Conservation (phyloP, 2,329 filamentous ascomycete species). For the Colletotrichum musicola region DNA sequence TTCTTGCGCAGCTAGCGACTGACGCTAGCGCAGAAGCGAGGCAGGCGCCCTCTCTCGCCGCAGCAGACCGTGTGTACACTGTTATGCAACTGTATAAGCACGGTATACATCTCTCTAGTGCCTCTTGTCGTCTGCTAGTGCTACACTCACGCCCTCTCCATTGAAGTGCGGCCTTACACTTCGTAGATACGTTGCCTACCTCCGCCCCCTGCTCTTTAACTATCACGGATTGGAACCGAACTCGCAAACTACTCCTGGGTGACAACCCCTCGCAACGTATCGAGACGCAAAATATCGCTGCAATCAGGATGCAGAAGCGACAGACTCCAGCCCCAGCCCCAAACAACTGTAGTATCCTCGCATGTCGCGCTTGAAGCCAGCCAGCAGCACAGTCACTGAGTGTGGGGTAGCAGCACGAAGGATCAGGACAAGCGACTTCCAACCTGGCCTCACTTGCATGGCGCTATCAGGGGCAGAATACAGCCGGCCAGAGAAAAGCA, state of each 20-base stretch:
- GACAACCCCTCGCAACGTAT: slow-evolving; percentile 5
- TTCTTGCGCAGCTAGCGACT: slow-evolving; percentile 15
- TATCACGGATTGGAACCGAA: slow-evolving; percentile 13
- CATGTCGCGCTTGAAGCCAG: slow-evolving; percentile 7
- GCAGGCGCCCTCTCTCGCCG: slow-evolving; percentile 9
- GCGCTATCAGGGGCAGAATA: neutral
- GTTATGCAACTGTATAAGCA: rapidly evolving
- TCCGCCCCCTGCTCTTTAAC: slow-evolving; percentile 14
- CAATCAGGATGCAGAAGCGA: too few relatives aligned
- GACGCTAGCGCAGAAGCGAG: slow-evolving; percentile 33
- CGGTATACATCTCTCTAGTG: neutral
- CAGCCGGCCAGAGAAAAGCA: neutral
- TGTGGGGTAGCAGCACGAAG: slow-evolving; percentile 29
- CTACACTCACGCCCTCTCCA: slow-evolving; percentile 28
- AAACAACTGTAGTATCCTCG: neutral
- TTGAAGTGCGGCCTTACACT: too few relatives aligned
- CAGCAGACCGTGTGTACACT: too few relatives aligned
- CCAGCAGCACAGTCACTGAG: neutral
- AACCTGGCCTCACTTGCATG: slow-evolving; percentile 21
- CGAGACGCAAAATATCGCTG: neutral
- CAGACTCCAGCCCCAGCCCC: neutral
- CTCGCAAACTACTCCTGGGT: slow-evolving; percentile 2
- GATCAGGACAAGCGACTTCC: slow-evolving; percentile 18
- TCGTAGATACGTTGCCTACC: neutral
- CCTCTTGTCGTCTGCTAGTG: neutral